phyloP scores from a whole-genome alignment of 768 basidiomycete species.

The Auricularia cornea region DNA sequence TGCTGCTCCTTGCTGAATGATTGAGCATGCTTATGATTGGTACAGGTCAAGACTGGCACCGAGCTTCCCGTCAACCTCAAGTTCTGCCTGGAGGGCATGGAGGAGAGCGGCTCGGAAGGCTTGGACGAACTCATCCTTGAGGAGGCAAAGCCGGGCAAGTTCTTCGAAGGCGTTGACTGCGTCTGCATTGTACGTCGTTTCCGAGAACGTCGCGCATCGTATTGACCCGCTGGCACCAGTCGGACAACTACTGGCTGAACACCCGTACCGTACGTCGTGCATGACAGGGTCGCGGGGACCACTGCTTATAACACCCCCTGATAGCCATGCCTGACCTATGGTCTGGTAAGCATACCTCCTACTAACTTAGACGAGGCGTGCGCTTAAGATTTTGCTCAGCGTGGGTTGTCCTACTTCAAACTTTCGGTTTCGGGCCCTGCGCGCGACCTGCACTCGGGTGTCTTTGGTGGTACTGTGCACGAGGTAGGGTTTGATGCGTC shows the following conservation, averaged over 20 bases:
- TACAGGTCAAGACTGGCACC: constrained; percentile 35
- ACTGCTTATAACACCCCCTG: background rate
- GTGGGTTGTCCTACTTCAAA: constrained; percentile 83
- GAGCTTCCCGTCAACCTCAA: constrained; percentile 83
- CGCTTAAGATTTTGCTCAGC: no score
- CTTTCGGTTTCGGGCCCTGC: constrained; percentile 75
- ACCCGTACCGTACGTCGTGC: constrained; percentile 42
- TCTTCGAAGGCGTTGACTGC: constrained; percentile 83
- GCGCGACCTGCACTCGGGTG: constrained; percentile 84
- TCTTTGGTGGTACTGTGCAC: constrained; percentile 73
- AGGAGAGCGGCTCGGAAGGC: constrained; percentile 88
- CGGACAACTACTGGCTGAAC: constrained; percentile 93
- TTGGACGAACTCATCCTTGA: constrained; percentile 76
- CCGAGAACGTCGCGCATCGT: background rate
- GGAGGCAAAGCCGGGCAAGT: constrained; percentile 63
- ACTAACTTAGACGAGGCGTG: no score
- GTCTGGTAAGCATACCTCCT: constrained; percentile 49
- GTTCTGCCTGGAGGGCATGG: constrained; percentile 96
- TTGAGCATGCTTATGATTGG: background rate
- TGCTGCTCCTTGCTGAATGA: background rate
- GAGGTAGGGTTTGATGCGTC: constrained; percentile 25
- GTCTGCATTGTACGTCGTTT: constrained; percentile 72
- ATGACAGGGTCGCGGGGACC: background rate
- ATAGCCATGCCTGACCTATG: constrained; percentile 69
- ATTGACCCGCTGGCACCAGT: constrained; percentile 32